phyloP scores from a whole-genome alignment of 2,329 filamentous ascomycete species.

The Lecanosticta acicola region DNA sequence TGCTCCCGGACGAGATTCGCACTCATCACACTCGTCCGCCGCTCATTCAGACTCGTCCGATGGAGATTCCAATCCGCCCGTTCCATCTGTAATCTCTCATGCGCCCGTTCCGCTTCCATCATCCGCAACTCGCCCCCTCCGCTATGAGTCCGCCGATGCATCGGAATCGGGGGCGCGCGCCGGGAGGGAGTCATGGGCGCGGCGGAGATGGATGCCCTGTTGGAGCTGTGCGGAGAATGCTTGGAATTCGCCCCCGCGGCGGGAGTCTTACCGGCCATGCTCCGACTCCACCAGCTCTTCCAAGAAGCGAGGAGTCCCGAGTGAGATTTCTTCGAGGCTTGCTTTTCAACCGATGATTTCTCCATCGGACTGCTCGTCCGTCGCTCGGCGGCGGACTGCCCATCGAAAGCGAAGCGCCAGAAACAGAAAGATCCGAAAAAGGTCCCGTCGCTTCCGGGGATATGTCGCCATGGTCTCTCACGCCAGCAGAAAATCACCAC shows the following conservation, averaged over 20 bases:
- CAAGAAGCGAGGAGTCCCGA: constrained; percentile 12
- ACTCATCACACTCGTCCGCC: constrained; percentile 15
- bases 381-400: constrained; percentile 9
- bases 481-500: constrained; percentile 61
- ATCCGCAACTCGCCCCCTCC: constrained; percentile 30
- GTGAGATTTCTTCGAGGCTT: constrained; percentile 10
- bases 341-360: not conserved
- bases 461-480: constrained; percentile 65
- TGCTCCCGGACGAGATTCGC: constrained; percentile 4
- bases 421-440: constrained; percentile 37
- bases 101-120: constrained; percentile 33
- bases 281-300: constrained; percentile 19
- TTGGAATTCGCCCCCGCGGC: not conserved
- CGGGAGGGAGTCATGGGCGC: too few relatives aligned
- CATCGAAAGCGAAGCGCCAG: constrained; percentile 24
- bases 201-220: not conserved
- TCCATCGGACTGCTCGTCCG: constrained; percentile 9
- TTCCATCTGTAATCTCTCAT: constrained; percentile 37
- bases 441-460: constrained; percentile 41
- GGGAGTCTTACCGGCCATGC: constrained; percentile 8
- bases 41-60: constrained; percentile 18
- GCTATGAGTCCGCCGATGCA: constrained; percentile 27
- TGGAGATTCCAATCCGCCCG: constrained; percentile 26
- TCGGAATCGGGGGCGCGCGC: constrained; percentile 6
- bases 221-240: constrained; percentile 6